Percentiles rank a stretch among this genome's conserved stretches.
These are phyloP conservation scores for Candida anglica DNA, from an alignment of 805 yeast genomes.

Conservation along the genomic window DNA sequence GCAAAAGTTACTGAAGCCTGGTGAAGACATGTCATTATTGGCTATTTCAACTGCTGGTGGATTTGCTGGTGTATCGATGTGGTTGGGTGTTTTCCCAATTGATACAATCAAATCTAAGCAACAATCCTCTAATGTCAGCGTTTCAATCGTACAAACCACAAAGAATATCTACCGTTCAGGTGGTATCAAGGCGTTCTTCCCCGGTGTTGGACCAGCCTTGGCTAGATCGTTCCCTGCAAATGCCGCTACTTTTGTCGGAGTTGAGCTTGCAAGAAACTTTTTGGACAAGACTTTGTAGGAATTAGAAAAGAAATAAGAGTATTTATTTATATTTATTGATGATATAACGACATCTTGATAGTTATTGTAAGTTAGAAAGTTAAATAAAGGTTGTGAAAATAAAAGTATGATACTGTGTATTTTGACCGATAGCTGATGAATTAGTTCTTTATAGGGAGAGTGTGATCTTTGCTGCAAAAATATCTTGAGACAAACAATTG, in stretches of 20 bases:
- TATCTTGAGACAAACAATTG: no score
- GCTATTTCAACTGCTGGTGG: slow-evolving; percentile 93
- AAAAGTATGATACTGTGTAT: no score
- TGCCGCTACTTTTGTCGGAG: slow-evolving; percentile 98
- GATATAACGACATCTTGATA: no score
- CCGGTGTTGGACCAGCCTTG: slow-evolving; percentile 95
- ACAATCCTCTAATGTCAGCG: slow-evolving; percentile 55
- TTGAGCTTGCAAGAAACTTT: slow-evolving; percentile 65
- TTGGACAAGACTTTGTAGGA: slow-evolving; percentile 31
- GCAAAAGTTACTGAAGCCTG: slow-evolving; percentile 52
- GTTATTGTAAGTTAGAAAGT: no score
- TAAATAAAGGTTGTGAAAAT: no score
- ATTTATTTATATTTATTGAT: no score
- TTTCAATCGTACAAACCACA: slow-evolving; percentile 63
- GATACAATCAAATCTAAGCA: slow-evolving; percentile 89
- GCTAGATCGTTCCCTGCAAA: slow-evolving; percentile 96
- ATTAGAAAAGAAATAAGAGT: no score
- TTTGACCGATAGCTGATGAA: no score
- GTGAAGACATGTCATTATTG: slow-evolving; percentile 57
- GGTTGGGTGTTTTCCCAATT: slow-evolving; percentile 93
- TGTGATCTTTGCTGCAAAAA: slow-evolving; percentile 1
- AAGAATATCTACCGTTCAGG: slow-evolving; percentile 65
- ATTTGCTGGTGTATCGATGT: slow-evolving; percentile 93
- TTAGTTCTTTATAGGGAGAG: no score
- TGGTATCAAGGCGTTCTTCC: slow-evolving; percentile 91